Conservation (phyloP, 2,329 filamentous ascomycete genomes). For the Fusarium bactridioides region DNA sequence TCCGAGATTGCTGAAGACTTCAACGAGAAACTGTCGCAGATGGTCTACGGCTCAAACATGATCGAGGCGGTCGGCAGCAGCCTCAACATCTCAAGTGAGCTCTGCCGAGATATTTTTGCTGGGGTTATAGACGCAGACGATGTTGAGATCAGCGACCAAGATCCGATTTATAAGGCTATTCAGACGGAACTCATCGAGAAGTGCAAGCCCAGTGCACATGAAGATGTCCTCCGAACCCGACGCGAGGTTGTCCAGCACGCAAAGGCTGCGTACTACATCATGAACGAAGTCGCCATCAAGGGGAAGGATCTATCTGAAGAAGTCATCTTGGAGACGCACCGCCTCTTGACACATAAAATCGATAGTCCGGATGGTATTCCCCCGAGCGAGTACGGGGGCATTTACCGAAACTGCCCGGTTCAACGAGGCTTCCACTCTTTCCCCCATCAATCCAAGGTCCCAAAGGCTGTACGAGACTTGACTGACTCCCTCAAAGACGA, state of each 20-base stretch:
- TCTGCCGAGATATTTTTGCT: neutral
- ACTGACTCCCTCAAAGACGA: conserved; percentile 29
- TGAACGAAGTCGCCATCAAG: neutral
- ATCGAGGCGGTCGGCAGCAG: neutral
- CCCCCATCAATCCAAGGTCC: fast-evolving
- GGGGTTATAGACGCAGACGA: fast-evolving
- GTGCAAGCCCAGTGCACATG: fast-evolving
- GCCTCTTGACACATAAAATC: neutral
- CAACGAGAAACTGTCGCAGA: neutral
- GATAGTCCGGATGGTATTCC: fast-evolving
- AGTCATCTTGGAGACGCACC: fast-evolving
- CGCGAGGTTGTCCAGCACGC: fast-evolving
- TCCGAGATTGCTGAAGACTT: fast-evolving
- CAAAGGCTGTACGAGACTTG: conserved; percentile 30
- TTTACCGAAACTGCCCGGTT: fast-evolving
- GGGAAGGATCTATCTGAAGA: neutral
- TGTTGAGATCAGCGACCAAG: fast-evolving
- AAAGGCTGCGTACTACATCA: fast-evolving
- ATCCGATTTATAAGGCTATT: fast-evolving
- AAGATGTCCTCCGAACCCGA: fast-evolving
- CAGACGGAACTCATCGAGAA: fast-evolving
- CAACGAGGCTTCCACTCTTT: neutral
- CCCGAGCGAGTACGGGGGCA: neutral
- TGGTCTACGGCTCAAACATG: neutral
- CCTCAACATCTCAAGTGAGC: neutral